Evolutionary conservation across 495 filamentous ascomycete species (phyloP), one percentile per base, ranked within the genome.

Genomic region (Trichoderma virens): DNA sequence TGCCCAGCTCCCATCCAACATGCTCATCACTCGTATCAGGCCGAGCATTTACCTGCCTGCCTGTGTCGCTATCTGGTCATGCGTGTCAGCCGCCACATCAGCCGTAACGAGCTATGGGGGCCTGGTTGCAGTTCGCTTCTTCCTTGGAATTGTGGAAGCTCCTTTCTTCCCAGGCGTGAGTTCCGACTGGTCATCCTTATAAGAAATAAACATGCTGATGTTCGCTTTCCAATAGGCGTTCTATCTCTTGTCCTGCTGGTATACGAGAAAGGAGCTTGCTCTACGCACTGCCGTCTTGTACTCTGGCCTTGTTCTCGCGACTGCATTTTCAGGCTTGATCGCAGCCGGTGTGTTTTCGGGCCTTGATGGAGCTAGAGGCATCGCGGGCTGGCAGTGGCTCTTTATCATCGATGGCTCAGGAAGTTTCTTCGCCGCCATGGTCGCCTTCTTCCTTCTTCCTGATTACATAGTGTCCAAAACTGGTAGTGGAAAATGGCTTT

Each of bases 61-160:
- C 3, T 75, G 78, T 16, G 86, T 84, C 80, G 68, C 81, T 1
- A 66, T 83, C 2, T 88, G 85, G 84, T 84, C 82, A 16, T 69
- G 80, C 18, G 82, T 88, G 41, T 85, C 82, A 1, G 77, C 80
- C 1, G 72, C 74, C 16, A 83, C 83, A 32, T 82, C 82, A 23
- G 81, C 75, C n/a, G 78, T 79, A 9, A 69, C 76, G 13, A 85
- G 73, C 64, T 87, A 78, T 66, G 72, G 75, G 23, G 82, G 81
- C 5, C 74, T 87, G 27, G 72, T 86, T 18, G 78, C 77, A 0
- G 76, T 81, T 63, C 80, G 85, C 16, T 87, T 87, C 75, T 84
- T 86, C 59, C 78, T 88, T 3, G 84, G 85, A 61, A 82, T 86
- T 60, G 77, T 78, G 25, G 81, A 83, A 67, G 79, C 80, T 0